A percentile compares a stretch with the other conserved stretches of the same genome.
phyloP scores from a whole-genome alignment of 768 basidiomycete genomes.

The Calocybe gangraenosa region DNA sequence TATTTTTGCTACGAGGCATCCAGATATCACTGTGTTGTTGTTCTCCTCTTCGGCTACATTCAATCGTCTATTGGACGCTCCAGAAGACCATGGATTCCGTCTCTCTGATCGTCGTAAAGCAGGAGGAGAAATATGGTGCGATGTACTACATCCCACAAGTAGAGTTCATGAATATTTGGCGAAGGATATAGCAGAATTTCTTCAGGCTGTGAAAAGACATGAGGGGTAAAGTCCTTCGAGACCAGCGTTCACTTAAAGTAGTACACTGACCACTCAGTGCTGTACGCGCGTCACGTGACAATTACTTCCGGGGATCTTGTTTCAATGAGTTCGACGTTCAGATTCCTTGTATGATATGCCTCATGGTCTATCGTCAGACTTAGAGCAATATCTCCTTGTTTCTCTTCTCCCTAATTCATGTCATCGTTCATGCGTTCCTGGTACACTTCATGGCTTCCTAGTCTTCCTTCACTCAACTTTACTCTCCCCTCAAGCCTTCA shows the following conservation, averaged over 20 bases:
- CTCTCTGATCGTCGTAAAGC: constrained; percentile 24
- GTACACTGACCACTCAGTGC: no score
- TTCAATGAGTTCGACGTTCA: no score
- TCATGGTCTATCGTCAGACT: no score
- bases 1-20: constrained; percentile 34
- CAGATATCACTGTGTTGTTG: constrained; percentile 42
- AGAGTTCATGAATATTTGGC: constrained; percentile 47
- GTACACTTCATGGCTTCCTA: constrained; percentile 58
- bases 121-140: constrained; percentile 45
- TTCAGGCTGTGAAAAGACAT: constrained; percentile 17
- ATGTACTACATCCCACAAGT: constrained; percentile 50
- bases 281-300: background rate
- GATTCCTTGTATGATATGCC: no score
- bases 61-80: constrained; percentile 42
- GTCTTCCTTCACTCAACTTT: constrained; percentile 64
- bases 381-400: background rate
- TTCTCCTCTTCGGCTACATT: constrained; percentile 49
- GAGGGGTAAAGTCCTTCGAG: background rate
- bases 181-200: constrained; percentile 35
- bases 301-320: no score
- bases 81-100: constrained; percentile 34
- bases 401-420: background rate
- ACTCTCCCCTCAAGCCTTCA: constrained; percentile 71
- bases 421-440: constrained; percentile 40
- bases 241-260: background rate